Evolutionary conservation across 2,329 filamentous ascomycete species (phyloP).

Genomic region (Periconia digitata): DNA sequence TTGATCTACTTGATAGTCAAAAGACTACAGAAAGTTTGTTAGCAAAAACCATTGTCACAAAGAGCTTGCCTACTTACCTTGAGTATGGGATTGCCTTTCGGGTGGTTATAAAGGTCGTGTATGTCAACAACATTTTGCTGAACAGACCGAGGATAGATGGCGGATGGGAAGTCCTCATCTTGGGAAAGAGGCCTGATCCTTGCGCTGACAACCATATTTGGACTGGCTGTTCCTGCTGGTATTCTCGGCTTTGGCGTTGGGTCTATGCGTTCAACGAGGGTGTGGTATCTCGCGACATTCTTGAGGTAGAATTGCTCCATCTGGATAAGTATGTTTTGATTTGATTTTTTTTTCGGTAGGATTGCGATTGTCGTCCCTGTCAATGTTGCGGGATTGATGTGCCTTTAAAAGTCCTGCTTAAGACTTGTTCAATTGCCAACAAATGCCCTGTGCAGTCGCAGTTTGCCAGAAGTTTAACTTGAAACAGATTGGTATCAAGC

Average conservation of each 20-base stretch:
- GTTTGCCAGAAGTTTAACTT: too few relatives aligned
- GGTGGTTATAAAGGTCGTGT: constrained; percentile 23
- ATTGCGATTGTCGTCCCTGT: not conserved
- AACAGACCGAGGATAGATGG: constrained; percentile 13
- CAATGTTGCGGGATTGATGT: too few relatives aligned
- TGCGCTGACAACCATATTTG: constrained; percentile 17
- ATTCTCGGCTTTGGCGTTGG: constrained; percentile 17
- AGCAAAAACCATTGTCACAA: constrained; percentile 5
- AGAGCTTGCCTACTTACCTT: constrained; percentile 8
- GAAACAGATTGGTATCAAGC: too few relatives aligned
- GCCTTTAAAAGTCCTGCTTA: too few relatives aligned
- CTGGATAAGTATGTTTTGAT: not conserved
- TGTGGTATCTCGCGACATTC: constrained; percentile 15
- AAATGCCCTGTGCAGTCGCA: too few relatives aligned
- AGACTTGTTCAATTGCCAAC: too few relatives aligned
- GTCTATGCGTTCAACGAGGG: constrained; percentile 13
- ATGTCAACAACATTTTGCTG: constrained; percentile 20
- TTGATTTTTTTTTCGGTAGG: not conserved
- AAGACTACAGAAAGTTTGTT: constrained; percentile 12
- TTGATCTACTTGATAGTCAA: constrained; percentile 17
- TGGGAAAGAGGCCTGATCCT: constrained; percentile 15
- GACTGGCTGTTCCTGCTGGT: constrained; percentile 10
- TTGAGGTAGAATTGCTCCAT: constrained; percentile 22
- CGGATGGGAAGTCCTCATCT: constrained; percentile 17
- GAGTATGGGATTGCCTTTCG: constrained; percentile 14